Base-by-base conservation (phyloP, 495 filamentous ascomycete species). In the Venustampulla echinocandica region DNA sequence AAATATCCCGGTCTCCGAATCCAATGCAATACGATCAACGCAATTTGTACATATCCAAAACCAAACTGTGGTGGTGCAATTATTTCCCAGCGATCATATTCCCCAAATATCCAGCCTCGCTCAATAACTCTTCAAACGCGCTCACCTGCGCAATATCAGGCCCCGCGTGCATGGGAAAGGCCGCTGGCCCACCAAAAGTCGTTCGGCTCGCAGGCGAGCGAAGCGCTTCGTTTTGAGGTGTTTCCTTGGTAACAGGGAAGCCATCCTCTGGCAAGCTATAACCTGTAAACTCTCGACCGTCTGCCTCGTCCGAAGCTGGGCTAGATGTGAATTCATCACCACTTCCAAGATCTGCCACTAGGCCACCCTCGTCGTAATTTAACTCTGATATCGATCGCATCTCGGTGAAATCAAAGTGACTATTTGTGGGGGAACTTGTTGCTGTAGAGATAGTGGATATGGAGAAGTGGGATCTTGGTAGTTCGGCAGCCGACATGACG, bases 391-490 rank as follows among this genome's bases (percentile, higher is more conserved):
- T 24, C 17, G 54, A 53, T 7, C 30, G 21, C 1, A 22, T 38
- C 4, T 47, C 46, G 44, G 37, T 49, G 24, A 49, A 40, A 30
- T 23, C 32, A 41, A 49, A 54, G 13, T 49, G 20, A 33, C 44
- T 50, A 2, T 54, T 40, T 4, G 44, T 49, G 28, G 64, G 57
- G 5, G 65, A 67, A 9, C 42, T 43, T 13, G 60, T 15, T 33
- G 53, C 56, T 7, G 62, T 64, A 1, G 64, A 59, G n/a, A 61
- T 58, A 11, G 63, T 63, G 17, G 64, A 63, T 21, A 53, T 46
- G 2, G 65, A 60, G 37, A 66, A 68, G 36, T 60, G 61, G 2
- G 64, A 66, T 38, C 57, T 42, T 3, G 55, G 60, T 3, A 61
- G 61, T 51, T 49, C 54, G 32, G 37, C 28, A 11, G 35, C 44